Evolutionary conservation across 164 flowering plant species (phyloP), one percentile per base, ranked within the genome.

Genomic region (Platanus orientalis): DNA sequence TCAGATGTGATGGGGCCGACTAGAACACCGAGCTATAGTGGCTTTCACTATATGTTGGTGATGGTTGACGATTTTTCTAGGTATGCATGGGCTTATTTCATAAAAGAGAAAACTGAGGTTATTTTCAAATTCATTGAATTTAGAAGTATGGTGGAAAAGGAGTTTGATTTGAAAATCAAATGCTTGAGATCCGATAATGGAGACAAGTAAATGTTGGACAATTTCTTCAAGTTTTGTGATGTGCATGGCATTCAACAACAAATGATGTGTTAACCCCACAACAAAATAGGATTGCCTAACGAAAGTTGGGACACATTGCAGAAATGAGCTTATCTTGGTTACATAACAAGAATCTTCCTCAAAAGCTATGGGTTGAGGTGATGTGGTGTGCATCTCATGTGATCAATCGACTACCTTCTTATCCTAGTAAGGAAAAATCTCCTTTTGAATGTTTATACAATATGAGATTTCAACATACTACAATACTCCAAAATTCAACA

Each of bases 1-100:
- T 36, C 57, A 4, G 67, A 62, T 49, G 14, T 56, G 23, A 39
- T 69, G 48, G 72, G 72, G 20, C 67, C 67, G 29, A 56, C 62
- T 32, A 62, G 25, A 62, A 62, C 61, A 55, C 24, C 67, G 3
- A 59, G 64, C 19, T 36, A 42, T 32, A 45, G 19, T 55, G 57
- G 49, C 17, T 56, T 62, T 57, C 19, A 16, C 12, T 60, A 61
- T 30, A 7, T 55, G 25, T 14, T 59, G 63, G 39, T 34, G 49
- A 39, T 61, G 6, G 73, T 71, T 52, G 80, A 77, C 48, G 71
- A 77, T 69, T 28, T 47, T 69, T 48, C 61, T 61, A 7, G 65
- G 23, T 60, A 32, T 27, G 40, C 47, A 24, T 67, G 64, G 70
- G 48, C 53, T 11, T 60, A 21, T 29, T 58, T 58, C 10, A 4